Base-by-base conservation (phyloP, 495 filamentous ascomycete genomes). In the Aspergillus funiculosus region DNA sequence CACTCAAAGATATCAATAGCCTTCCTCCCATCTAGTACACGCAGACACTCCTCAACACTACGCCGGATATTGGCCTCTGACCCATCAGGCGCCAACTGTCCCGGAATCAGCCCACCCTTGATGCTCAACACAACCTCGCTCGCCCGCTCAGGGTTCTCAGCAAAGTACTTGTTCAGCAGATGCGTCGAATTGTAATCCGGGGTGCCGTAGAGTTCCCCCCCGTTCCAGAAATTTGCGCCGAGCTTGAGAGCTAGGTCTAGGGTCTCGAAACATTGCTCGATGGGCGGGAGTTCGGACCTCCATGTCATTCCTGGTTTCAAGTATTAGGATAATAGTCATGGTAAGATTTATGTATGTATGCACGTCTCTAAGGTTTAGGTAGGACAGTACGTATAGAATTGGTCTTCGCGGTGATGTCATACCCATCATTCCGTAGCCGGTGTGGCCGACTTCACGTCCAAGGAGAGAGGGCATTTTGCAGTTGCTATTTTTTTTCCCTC, bases 1-100 rank as follows among this genome's bases (percentile, higher is more conserved):
- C 67, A 80, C 63, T 90, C 82, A 51, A 89, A 95, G 41, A 91
- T 77, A 62, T 95, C 88, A 44, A 95, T 64, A 49, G 72, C 81
- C 73, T 92, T 92, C 57, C 81, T 85, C 5, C 83, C 85, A 35
- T 81, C 71, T 32, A 94, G 57, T 14, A 72, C 34, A 13, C 57
- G 57, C 24, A 75, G 53, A 51, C 71, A 77, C 49, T 81, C 75
- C 38, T 94, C 86, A 40, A 95, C 71, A 35, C 76, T 80, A 14
- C 75, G 71, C 9, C 79, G 75, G 2, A 86, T 72, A 44, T 76
- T 75, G 51, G 77, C 75, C 39, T 79, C 75, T 11, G 76, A 80
- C 31, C 82, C 76, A 51, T 87, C 80, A 14, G 76, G 66, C 0
- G 20, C 22, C 8, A 68, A 32, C 7, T 57, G 52, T 4, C 59